These are phyloP conservation scores for Massarina eburnea DNA, from an alignment of 2,329 filamentous ascomycete genomes.

Conservation along the genomic window DNA sequence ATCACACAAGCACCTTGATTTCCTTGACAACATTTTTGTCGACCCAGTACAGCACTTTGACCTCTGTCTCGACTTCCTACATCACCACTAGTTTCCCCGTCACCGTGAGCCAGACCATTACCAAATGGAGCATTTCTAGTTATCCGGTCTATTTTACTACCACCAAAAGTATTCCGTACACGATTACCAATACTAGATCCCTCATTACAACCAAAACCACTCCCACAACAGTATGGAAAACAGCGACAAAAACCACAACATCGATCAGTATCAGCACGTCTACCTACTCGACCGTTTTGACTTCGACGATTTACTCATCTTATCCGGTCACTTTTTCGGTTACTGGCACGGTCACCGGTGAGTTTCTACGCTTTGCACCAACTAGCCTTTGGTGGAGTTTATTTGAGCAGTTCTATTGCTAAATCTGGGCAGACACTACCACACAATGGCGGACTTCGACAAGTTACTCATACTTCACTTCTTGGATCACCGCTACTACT, in stretches of 20 bases:
- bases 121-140: conserved; percentile 2
- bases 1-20: background rate
- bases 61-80: conserved; percentile 18
- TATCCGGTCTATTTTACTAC: background rate
- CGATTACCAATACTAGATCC: background rate
- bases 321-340: background rate
- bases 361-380: no score
- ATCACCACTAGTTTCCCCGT: conserved; percentile 19
- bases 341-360: background rate
- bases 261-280: background rate
- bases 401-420: background rate
- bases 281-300: background rate
- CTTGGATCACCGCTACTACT: conserved; percentile 10
- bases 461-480: conserved; percentile 11
- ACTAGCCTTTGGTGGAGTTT: no score
- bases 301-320: background rate
- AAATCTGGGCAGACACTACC: background rate
- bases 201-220: background rate
- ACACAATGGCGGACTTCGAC: background rate
- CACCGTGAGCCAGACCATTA: conserved; percentile 5
- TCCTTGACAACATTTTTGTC: conserved; percentile 8
- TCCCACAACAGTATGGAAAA: background rate
- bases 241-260: background rate
- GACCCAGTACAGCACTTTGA: conserved; percentile 13
- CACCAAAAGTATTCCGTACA: conserved; percentile 1